A percentile compares a stretch with the other conserved stretches of the same genome.
Evolutionary conservation across 257 asterid species (phyloP).

Genomic region (Solanum microdontum): DNA sequence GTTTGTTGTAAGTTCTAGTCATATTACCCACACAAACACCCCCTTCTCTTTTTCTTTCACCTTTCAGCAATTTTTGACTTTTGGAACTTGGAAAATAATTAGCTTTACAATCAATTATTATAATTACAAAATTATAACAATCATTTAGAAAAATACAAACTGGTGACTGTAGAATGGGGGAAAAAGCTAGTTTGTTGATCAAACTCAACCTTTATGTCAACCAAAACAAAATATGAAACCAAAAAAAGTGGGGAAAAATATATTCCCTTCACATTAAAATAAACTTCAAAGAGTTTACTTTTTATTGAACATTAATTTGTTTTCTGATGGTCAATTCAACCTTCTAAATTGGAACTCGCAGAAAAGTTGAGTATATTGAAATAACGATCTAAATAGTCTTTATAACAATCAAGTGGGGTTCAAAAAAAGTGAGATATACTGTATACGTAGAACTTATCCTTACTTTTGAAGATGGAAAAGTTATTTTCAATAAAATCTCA

Average conservation of each 20-base stretch:
- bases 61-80: not conserved
- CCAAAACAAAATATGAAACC: not conserved
- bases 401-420: not conserved
- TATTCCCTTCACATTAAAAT: not conserved
- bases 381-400: not conserved
- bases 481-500: not conserved
- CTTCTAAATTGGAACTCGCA: not conserved
- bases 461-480: accelerated
- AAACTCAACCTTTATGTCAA: not conserved
- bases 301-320: not conserved
- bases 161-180: not conserved
- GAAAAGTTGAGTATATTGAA: not conserved
- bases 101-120: not conserved
- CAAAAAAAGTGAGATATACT: not conserved
- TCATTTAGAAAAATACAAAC: not conserved
- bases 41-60: not conserved
- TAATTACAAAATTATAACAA: not conserved
- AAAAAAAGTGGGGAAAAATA: not conserved
- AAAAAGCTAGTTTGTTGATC: not conserved
- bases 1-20: not conserved
- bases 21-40: not conserved
- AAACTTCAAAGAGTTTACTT: not conserved
- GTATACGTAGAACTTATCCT: not conserved
- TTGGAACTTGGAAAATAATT: not conserved
- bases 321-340: not conserved